Evolutionary conservation across 495 filamentous ascomycete species (phyloP).

Genomic region (Xanthoparmelia taractica): DNA sequence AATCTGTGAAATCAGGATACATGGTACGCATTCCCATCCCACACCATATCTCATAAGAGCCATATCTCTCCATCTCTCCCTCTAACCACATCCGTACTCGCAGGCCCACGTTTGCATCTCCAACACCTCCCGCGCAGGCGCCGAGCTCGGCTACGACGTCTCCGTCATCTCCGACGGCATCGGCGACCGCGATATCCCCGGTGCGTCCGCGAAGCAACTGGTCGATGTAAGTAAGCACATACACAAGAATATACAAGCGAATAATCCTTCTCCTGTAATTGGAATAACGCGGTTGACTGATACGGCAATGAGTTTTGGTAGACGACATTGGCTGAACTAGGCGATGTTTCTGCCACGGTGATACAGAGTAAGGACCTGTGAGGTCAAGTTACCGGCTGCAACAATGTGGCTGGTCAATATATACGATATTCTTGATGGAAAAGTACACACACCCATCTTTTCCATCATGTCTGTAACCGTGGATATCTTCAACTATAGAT

Average conservation of each 20-base stretch:
- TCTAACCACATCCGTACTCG: not conserved
- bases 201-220: constrained; percentile 35
- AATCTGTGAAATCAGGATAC: constrained; percentile 9
- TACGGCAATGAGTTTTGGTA: not conserved
- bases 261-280: too few species aligned
- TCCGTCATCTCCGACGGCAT: constrained; percentile 48
- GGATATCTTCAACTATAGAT: too few species aligned
- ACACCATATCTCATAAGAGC: too few species aligned
- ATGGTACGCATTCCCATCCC: constrained; percentile 19
- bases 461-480: too few species aligned
- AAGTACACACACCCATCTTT: too few species aligned
- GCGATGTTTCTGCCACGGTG: constrained; percentile 42
- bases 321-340: constrained; percentile 38
- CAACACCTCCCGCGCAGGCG: constrained; percentile 48
- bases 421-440: too few species aligned
- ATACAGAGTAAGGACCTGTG: constrained; percentile 31
- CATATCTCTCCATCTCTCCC: too few species aligned
- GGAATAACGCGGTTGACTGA: too few species aligned
- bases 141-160: constrained; percentile 52
- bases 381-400: too few species aligned
- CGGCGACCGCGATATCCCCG: constrained; percentile 53
- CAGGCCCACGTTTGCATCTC: constrained; percentile 56
- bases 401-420: too few species aligned
- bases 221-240: constrained; percentile 26
- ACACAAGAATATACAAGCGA: too few species aligned